Evolutionary conservation across 164 flowering plant genomes (phyloP), one percentile per base, ranked within the genome.

Genomic region (Aristolochia contorta): DNA sequence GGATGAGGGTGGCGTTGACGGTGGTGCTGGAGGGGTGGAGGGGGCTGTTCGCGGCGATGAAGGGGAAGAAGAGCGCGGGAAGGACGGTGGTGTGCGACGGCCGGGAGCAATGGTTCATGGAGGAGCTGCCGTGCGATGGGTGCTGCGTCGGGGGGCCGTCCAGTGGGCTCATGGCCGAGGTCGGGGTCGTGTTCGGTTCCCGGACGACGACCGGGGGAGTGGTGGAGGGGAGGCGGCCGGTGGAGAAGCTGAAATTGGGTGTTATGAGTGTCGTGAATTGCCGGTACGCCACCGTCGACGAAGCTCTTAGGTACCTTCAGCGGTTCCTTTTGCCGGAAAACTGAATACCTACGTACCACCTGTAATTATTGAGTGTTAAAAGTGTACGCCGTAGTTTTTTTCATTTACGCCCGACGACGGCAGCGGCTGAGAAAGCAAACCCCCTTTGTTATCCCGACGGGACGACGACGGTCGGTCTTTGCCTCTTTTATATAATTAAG

Each of bases 281-380:
- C 81, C 78, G 89, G 33, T 78, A 82, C 60, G 65, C 74, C 48
- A 64, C 58, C 47, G 57, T 82, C 47, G 84, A 78, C 47, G 86
- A 84, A 73, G 87, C 62, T 24, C 85, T 84, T 20, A 59, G 78
- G 60, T 83, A 84, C 61, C 60, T 87, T 69, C 86, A 84, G 65
- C 82, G 79, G 64, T 84, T 86, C 67, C 84, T 86, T 65, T 30
- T 75, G 14, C 84, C 82, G 30, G 30, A 27, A 27, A 27, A 27
- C 30, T n/a, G n/a, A n/a, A n/a, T n/a, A n/a, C n/a, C n/a, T n/a
- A n/a, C n/a, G n/a, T n/a, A n/a, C n/a, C n/a, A n/a, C n/a, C n/a
- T n/a, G n/a, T n/a, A n/a, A n/a, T n/a, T n/a, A n/a, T n/a, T n/a
- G n/a, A n/a, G n/a, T n/a, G n/a, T n/a, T n/a, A n/a, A n/a, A n/a